Evolutionary conservation across 768 basidiomycete species (phyloP).

Genomic region (Daedaleopsis sinensis): DNA sequence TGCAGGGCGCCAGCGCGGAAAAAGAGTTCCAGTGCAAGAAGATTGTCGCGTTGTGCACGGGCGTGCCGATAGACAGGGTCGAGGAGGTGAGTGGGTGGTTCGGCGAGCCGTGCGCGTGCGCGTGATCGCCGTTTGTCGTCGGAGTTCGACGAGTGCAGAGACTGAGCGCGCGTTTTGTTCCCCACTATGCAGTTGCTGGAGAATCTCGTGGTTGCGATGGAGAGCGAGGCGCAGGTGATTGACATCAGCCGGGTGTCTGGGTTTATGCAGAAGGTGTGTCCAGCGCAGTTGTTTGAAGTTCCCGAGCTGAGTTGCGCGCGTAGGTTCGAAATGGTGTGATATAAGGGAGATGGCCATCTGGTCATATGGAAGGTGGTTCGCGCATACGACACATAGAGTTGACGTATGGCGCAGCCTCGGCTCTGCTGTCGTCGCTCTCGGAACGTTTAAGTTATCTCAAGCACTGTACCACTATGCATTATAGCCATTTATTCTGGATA

Average conservation of each 20-base stretch:
- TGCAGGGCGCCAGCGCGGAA: constrained; percentile 83
- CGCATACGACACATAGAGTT: neutral
- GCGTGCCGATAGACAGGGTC: constrained; percentile 84
- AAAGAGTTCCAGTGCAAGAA: constrained; percentile 92
- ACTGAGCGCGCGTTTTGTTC: constrained; percentile 14
- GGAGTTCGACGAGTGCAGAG: constrained; percentile 2
- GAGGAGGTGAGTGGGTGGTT: constrained; percentile 69
- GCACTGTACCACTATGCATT: constrained; percentile 23
- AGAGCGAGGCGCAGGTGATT: constrained; percentile 81
- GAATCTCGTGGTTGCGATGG: constrained; percentile 81
- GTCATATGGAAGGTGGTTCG: neutral
- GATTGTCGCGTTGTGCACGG: constrained; percentile 87
- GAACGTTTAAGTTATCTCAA: constrained; percentile 9
- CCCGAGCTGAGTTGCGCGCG: neutral
- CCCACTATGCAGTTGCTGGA: constrained; percentile 68
- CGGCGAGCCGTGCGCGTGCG: neutral
- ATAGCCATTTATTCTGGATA: constrained; percentile 1
- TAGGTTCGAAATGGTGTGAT: constrained; percentile 68
- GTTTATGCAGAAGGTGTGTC: constrained; percentile 84
- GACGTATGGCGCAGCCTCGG: neutral
- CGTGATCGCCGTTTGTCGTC: neutral
- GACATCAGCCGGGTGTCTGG: constrained; percentile 87
- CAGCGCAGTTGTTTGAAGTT: neutral
- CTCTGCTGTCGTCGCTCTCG: constrained; percentile 3
- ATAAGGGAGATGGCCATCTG: constrained; percentile 24